These are phyloP conservation scores for Cercospora sp. DNA, from an alignment of 2,329 filamentous ascomycete species.

Conservation along the genomic window DNA sequence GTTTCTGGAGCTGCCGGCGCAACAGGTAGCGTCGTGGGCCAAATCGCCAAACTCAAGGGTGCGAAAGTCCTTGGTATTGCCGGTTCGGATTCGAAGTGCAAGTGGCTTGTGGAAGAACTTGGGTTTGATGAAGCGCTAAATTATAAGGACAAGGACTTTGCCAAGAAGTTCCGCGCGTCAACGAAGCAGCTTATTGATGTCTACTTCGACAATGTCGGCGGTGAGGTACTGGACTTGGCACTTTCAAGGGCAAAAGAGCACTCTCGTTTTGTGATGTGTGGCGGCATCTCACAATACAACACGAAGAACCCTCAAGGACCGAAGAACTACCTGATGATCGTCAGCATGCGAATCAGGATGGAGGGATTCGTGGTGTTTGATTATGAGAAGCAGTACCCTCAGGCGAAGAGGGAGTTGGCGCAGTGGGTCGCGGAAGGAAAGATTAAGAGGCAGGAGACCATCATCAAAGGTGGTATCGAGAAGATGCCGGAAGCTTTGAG, in stretches of 20 bases:
- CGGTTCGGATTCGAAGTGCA: conserved; percentile 66
- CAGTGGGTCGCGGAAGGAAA: conserved; percentile 51
- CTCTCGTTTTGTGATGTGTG: conserved; percentile 69
- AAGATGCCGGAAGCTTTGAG: conserved; percentile 51
- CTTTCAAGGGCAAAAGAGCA: conserved; percentile 60
- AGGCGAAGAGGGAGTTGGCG: conserved; percentile 57
- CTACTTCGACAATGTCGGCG: conserved; percentile 73
- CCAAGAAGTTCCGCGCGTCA: conserved; percentile 58
- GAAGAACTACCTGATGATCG: conserved; percentile 56
- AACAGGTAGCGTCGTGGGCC: conserved; percentile 72
- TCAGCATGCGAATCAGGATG: conserved; percentile 59
- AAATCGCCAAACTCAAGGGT: conserved; percentile 74
- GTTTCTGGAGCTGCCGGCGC: conserved; percentile 77
- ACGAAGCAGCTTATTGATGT: conserved; percentile 58
- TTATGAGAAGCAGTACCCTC: conserved; percentile 57
- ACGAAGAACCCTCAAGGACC: conserved; percentile 53
- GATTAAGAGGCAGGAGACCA: conserved; percentile 51
- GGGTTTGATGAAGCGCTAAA: conserved; percentile 68
- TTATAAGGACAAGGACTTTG: conserved; percentile 67
- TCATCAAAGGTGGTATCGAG: conserved; percentile 50
- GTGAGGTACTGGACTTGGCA: conserved; percentile 67
- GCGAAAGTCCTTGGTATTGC: conserved; percentile 65
- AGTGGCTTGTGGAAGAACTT: conserved; percentile 63
- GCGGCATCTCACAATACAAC: conserved; percentile 69
- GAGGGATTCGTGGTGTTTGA: conserved; percentile 75